phyloP scores from a whole-genome alignment of 2,329 filamentous ascomycete genomes.

The Arthroderma uncinatum region DNA sequence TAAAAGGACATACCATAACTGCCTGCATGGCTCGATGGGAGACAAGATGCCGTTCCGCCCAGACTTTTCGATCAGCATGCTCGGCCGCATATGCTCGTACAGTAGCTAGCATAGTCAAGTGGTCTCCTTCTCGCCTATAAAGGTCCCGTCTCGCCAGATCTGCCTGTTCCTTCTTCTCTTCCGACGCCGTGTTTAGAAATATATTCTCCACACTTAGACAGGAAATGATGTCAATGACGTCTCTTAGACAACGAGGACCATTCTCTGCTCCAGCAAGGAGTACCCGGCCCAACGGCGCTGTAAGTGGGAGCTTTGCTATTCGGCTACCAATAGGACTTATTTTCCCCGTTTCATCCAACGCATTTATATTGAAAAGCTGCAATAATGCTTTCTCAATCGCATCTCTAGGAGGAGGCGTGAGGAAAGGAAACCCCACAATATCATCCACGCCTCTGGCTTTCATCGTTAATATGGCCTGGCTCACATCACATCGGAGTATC shows the following conservation, averaged over 20 bases:
- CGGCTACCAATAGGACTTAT: constrained; percentile 65
- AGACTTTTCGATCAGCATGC: constrained; percentile 46
- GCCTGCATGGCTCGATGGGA: constrained; percentile 55
- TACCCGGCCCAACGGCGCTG: constrained; percentile 69
- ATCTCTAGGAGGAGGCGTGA: constrained; percentile 68
- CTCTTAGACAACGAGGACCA: constrained; percentile 60
- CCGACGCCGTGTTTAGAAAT: constrained; percentile 48
- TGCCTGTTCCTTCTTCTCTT: constrained; percentile 50
- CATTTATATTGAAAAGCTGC: constrained; percentile 67
- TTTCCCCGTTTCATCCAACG: constrained; percentile 57
- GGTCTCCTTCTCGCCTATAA: constrained; percentile 51
- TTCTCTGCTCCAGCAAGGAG: constrained; percentile 65
- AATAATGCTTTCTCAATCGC: constrained; percentile 71
- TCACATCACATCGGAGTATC: constrained; percentile 79
- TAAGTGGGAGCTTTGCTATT: constrained; percentile 73
- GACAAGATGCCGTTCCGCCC: constrained; percentile 49
- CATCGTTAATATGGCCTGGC: constrained; percentile 80
- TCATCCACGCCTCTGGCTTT: constrained; percentile 81
- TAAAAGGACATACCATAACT: constrained; percentile 40
- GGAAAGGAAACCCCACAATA: constrained; percentile 69
- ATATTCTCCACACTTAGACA: constrained; percentile 55
- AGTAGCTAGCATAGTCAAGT: constrained; percentile 51
- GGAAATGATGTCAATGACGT: constrained; percentile 74
- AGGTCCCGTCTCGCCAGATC: constrained; percentile 45
- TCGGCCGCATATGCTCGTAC: constrained; percentile 51